A percentile compares a stretch with the other conserved stretches of the same genome.
Evolutionary conservation across 2,329 filamentous ascomycete species (phyloP).

Genomic region (Sporothrix protearum): DNA sequence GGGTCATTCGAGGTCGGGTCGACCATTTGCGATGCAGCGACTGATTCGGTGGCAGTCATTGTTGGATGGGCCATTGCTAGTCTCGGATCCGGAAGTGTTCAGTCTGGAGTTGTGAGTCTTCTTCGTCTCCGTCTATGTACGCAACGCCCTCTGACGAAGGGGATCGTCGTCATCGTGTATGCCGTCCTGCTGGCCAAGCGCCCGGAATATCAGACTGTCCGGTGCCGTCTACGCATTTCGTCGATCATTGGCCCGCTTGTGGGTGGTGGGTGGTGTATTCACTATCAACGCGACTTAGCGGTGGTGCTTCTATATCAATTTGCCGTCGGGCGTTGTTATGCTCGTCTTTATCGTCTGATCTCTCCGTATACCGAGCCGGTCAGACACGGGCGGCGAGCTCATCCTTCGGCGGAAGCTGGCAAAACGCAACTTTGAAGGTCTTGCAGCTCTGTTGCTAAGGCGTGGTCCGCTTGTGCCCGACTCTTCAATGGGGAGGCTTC

Average conservation of each 20-base stretch:
- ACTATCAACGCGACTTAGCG: constrained; percentile 38
- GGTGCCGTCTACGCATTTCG: constrained; percentile 39
- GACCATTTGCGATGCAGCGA: constrained; percentile 34
- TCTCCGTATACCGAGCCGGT: constrained; percentile 31
- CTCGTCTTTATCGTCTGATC: constrained; percentile 33
- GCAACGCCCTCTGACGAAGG: neutral
- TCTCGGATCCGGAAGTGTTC: constrained; percentile 22
- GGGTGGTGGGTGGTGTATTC: constrained; percentile 42
- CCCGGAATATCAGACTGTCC: constrained; percentile 37
- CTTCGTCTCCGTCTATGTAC: neutral
- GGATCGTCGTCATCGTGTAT: constrained; percentile 36
- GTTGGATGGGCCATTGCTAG: neutral
- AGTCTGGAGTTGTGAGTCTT: constrained; percentile 33
- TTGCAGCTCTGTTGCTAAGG: constrained; percentile 29
- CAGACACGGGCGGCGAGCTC: neutral
- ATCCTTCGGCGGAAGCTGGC: neutral
- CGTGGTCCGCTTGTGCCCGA: constrained; percentile 44
- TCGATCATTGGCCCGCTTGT: constrained; percentile 39
- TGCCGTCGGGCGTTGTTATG: constrained; percentile 37
- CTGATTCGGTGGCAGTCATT: neutral
- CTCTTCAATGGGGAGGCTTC: constrained; percentile 43
- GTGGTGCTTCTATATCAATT: constrained; percentile 42
- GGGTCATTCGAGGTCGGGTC: constrained; percentile 39
- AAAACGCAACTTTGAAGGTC: constrained; percentile 21
- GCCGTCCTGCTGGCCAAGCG: constrained; percentile 36